Evolutionary conservation across 306 rosid species (phyloP).

Genomic region (Pterocarpus macrocarpus): DNA sequence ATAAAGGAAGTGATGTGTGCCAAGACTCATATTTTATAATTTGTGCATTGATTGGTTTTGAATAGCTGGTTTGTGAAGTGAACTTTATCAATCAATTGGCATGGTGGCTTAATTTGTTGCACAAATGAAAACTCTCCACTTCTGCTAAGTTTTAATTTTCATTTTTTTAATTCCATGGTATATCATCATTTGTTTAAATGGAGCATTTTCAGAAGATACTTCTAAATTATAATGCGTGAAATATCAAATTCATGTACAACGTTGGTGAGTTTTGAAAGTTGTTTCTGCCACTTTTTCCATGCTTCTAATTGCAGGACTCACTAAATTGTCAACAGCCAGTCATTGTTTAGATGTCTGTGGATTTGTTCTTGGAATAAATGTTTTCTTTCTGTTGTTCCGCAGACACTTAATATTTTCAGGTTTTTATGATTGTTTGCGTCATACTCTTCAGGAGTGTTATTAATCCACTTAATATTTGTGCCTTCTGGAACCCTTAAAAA

Average conservation of each 20-base stretch:
- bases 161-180: neutral
- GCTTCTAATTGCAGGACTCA: neutral
- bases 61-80: too few species aligned
- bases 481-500: neutral
- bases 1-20: neutral
- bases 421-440: neutral
- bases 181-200: slow-evolving; percentile 3
- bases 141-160: slow-evolving; percentile 8
- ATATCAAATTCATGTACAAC: slow-evolving; percentile 8
- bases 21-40: neutral
- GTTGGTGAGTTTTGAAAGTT: slow-evolving; percentile 16
- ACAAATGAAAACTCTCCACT: neutral
- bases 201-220: slow-evolving; percentile 33
- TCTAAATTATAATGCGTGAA: neutral
- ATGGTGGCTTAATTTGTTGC: too few species aligned
- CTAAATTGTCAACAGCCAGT: slow-evolving; percentile 3
- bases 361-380: slow-evolving; percentile 32
- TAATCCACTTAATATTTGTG: neutral
- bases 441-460: too few species aligned
- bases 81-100: too few species aligned
- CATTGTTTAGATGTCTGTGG: slow-evolving; percentile 2
- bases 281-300: slow-evolving; percentile 23
- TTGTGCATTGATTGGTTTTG: neutral
- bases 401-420: slow-evolving; percentile 2
- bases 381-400: slow-evolving; percentile 1